Evolutionary conservation across 192 early-diverging fungal species (phyloP).

Genomic region (Coemansia sp.): DNA sequence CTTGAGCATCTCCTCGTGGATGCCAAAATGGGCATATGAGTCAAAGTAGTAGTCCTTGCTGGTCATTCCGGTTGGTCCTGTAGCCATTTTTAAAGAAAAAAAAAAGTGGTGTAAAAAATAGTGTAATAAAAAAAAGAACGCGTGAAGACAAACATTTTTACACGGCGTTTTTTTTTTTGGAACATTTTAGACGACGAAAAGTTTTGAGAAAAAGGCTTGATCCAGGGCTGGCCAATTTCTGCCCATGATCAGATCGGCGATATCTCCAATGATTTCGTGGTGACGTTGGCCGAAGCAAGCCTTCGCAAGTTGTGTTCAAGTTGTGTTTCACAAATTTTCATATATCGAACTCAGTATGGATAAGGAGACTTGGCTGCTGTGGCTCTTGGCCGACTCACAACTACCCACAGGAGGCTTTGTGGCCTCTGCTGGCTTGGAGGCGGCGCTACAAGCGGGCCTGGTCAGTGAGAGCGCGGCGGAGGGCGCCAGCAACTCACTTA

Average conservation of each 20-base stretch:
- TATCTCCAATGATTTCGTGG: not conserved
- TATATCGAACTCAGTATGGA: conserved; percentile 21
- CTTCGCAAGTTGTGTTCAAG: too few species aligned
- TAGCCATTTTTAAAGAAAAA: conserved; percentile 17
- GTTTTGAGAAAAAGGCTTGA: conserved; percentile 5
- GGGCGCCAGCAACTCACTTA: conserved; percentile 26
- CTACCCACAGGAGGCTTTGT: conserved; percentile 96
- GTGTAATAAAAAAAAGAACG: not conserved
- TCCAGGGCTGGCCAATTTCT: not conserved
- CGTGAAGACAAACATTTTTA: not conserved
- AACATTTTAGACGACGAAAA: not conserved
- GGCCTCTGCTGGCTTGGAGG: conserved; percentile 87
- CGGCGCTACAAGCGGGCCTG: conserved; percentile 72
- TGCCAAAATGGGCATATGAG: conserved; percentile 94
- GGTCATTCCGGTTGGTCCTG: conserved; percentile 35
- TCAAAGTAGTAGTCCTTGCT: conserved; percentile 96
- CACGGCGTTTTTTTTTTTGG: too few species aligned
- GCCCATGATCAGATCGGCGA: not conserved
- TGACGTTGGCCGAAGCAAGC: too few species aligned
- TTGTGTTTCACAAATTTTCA: too few species aligned
- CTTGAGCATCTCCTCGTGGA: conserved; percentile 98
- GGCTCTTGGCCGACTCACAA: conserved; percentile 87
- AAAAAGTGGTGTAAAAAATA: conserved; percentile 7
- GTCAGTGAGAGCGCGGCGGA: conserved; percentile 31
- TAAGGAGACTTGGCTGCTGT: conserved; percentile 70